phyloP scores from a whole-genome alignment of 2,329 filamentous ascomycete genomes.

The Colletotrichum plurivorum region DNA sequence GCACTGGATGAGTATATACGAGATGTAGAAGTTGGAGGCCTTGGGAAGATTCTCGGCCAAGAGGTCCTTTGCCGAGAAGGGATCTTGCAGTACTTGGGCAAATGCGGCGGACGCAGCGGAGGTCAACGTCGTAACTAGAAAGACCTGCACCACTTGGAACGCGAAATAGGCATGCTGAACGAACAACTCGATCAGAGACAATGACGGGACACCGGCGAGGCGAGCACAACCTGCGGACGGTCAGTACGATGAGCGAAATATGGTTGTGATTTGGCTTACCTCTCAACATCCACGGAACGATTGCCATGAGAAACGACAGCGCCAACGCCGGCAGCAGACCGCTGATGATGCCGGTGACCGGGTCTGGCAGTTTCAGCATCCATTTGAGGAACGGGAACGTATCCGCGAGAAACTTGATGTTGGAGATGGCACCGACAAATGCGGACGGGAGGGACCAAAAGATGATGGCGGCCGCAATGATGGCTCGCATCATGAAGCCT shows the following conservation, averaged over 20 bases:
- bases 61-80: conserved; percentile 54
- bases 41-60: conserved; percentile 80
- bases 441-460: conserved; percentile 88
- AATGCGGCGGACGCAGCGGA: conserved; percentile 78
- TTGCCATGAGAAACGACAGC: conserved; percentile 84
- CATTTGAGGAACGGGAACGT: conserved; percentile 79
- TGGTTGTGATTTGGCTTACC: conserved; percentile 59
- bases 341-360: conserved; percentile 83
- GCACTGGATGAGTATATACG: conserved; percentile 95
- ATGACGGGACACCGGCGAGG: conserved; percentile 78
- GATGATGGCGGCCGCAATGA: conserved; percentile 81
- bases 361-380: conserved; percentile 77
- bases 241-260: conserved; percentile 25
- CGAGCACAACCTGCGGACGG: conserved; percentile 72
- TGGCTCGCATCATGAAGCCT: conserved; percentile 72
- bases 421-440: conserved; percentile 87
- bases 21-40: conserved; percentile 89
- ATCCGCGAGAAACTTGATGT: conserved; percentile 79
- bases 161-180: conserved; percentile 86
- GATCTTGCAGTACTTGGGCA: conserved; percentile 64
- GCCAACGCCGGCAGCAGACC: conserved; percentile 86
- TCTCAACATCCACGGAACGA: conserved; percentile 84
- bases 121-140: conserved; percentile 84
- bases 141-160: conserved; percentile 87
- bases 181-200: conserved; percentile 80